Evolutionary conservation across 371 early-diverging fungal genomes (phyloP).

Genomic region (Neoconidiobolus thromboides): DNA sequence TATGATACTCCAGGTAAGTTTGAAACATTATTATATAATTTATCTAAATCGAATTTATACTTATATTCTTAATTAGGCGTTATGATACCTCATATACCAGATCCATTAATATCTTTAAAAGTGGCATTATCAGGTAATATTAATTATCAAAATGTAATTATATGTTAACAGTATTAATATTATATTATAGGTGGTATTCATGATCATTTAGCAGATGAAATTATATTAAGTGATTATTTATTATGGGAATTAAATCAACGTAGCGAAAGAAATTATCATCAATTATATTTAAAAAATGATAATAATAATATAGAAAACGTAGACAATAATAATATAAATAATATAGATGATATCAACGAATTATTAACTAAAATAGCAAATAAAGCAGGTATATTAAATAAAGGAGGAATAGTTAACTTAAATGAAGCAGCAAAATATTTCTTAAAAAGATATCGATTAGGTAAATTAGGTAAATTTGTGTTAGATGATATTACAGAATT

Average conservation of each 20-base stretch:
- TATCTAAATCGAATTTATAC: neutral
- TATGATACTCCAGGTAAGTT: constrained; percentile 66
- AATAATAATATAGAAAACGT: neutral
- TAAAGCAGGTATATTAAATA: constrained; percentile 55
- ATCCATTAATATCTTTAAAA: constrained; percentile 52
- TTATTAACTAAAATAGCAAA: constrained; percentile 37
- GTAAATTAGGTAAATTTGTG: constrained; percentile 46
- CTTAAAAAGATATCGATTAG: constrained; percentile 47
- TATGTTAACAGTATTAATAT: neutral
- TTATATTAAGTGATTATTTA: constrained; percentile 72
- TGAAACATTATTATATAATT: neutral
- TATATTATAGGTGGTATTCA: constrained; percentile 47
- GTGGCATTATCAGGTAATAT: constrained; percentile 54
- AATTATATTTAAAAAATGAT: too few relatives aligned
- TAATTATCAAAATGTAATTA: neutral
- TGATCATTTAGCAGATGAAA: constrained; percentile 63
- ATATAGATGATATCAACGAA: constrained; percentile 19
- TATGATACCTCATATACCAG: constrained; percentile 65
- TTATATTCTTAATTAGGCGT: constrained; percentile 19
- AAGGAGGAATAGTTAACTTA: constrained; percentile 44
- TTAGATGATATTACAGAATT: constrained; percentile 42
- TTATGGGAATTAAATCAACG: constrained; percentile 57
- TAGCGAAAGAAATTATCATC: constrained; percentile 12
- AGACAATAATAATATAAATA: neutral
- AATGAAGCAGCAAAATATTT: constrained; percentile 47